These are phyloP conservation scores for Castanea sativa DNA, from an alignment of 306 rosid genomes.

Conservation along the genomic window DNA sequence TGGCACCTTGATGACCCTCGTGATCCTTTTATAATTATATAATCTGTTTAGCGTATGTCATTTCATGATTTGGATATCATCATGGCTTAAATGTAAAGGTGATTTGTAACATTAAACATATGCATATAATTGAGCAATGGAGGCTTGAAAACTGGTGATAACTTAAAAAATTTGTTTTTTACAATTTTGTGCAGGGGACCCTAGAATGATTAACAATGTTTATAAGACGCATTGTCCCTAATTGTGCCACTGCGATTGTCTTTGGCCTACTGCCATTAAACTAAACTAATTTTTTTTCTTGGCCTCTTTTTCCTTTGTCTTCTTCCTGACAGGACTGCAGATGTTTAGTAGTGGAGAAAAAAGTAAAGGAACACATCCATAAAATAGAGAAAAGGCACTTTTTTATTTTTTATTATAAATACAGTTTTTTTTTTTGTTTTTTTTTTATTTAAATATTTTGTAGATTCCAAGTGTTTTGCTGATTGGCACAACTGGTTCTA, in stretches of 20 bases:
- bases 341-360: conserved; percentile 4
- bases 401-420: background rate
- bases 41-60: background rate
- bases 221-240: background rate
- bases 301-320: background rate
- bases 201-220: background rate
- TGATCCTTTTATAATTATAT: background rate
- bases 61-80: background rate
- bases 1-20: background rate
- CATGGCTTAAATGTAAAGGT: background rate
- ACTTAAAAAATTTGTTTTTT: background rate
- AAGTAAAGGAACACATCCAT: background rate
- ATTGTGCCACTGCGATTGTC: background rate
- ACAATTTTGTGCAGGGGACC: background rate
- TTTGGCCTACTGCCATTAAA: background rate
- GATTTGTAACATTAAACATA: background rate
- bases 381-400: conserved; percentile 1
- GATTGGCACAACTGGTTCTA: background rate
- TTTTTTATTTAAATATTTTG: background rate
- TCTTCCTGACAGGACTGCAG: background rate
- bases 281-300: background rate
- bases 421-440: background rate
- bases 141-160: background rate
- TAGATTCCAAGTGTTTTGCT: background rate
- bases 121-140: background rate